Base-by-base conservation (phyloP, 2,329 filamentous ascomycete genomes). In the Aspergillus tamarii region DNA sequence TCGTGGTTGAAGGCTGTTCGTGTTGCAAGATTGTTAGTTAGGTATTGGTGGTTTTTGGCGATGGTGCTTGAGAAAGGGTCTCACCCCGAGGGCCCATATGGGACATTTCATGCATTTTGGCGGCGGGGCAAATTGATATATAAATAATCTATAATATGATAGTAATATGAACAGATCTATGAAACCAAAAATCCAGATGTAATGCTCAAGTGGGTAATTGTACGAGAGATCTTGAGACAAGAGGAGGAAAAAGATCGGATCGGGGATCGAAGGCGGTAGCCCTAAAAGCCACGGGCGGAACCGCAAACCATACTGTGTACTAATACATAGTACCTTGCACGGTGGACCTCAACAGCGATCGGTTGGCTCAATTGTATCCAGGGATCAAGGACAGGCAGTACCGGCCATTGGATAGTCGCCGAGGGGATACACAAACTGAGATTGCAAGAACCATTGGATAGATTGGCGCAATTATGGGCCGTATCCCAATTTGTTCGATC, bases 1-100 rank as follows among this genome's bases (percentile, higher is more conserved):
- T 84, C 85, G 77, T 93, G 89, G 79, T 89, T 92, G 83, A 94
- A 92, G 78, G 90, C 92, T 94, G 75, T 53, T 32, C 16, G 45
- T 50, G 9, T 58, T 23, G 14, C 8, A 19, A 14, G 36, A 36
- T 39, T n/a, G 46, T 61, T 61, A 59, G 68, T 62, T 39, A 43
- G 39, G 34, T 48, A 26, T 53, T 55, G 21, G 45, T 43, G 43
- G 9, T 16, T 19, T 48, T 48, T 7, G 52, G 39, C 23, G 23
- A 28, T 39, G 30, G n/a, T 54, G 48, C 2, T 50, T 48, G 62
- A 45, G 55, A n/a, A 46, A 50, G 26, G 36, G 28, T 67, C 70
- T 66, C 74, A 79, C 78, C 78, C 70, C 76, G 68, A 64, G 70
- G 70, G 69, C 78, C 80, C 68, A 80, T 74, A 63, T 77, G 73